These are phyloP conservation scores for Lentinula edodes DNA, from an alignment of 768 basidiomycete species.

Conservation along the genomic window DNA sequence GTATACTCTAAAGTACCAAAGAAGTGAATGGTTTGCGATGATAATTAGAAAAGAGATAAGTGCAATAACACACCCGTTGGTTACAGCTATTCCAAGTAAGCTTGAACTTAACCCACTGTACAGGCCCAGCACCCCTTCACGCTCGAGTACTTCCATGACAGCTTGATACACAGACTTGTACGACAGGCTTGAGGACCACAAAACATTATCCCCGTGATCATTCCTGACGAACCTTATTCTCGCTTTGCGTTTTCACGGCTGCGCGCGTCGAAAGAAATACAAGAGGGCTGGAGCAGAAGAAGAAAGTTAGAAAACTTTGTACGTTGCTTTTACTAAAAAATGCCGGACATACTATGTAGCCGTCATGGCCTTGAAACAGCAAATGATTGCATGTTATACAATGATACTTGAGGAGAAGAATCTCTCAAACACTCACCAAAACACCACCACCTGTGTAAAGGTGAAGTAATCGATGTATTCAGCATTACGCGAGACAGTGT, in stretches of 20 bases:
- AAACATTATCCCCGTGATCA: slow-evolving; percentile 4
- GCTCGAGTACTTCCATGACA: slow-evolving; percentile 69
- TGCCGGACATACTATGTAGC: slow-evolving; percentile 64
- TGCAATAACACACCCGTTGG: slow-evolving; percentile 64
- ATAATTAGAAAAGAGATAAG: background rate
- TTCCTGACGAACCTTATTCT: slow-evolving; percentile 53
- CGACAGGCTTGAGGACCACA: slow-evolving; percentile 1
- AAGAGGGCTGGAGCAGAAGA: slow-evolving; percentile 57
- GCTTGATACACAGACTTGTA: slow-evolving; percentile 59
- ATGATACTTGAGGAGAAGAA: background rate
- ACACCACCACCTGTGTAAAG: slow-evolving; percentile 56
- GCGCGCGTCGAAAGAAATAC: slow-evolving; percentile 90
- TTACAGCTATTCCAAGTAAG: slow-evolving; percentile 85
- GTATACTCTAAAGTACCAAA: slow-evolving; percentile 56
- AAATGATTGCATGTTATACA: slow-evolving; percentile 13
- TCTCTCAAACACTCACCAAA: slow-evolving; percentile 15
- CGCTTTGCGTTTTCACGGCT: slow-evolving; percentile 81
- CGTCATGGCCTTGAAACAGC: slow-evolving; percentile 60
- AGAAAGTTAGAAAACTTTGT: background rate
- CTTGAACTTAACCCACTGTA: slow-evolving; percentile 89
- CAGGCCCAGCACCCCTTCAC: slow-evolving; percentile 79
- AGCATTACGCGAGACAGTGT: background rate
- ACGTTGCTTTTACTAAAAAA: background rate
- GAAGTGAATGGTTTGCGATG: background rate
- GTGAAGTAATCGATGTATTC: background rate